These are phyloP conservation scores for Plectosphaerella plurivora DNA, from an alignment of 2,329 filamentous ascomycete species.

Conservation along the genomic window DNA sequence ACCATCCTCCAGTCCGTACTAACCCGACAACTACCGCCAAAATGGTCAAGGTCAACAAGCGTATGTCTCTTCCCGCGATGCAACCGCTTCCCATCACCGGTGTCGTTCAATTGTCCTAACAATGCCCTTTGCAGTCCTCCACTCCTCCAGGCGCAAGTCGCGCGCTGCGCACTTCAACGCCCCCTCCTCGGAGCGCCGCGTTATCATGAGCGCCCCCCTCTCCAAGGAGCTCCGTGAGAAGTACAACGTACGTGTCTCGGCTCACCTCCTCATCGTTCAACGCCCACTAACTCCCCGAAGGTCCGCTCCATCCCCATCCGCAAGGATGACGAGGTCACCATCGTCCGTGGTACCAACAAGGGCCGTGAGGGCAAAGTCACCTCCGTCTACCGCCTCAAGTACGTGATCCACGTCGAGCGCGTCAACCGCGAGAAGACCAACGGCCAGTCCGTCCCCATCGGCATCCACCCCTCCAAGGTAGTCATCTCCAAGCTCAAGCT, in stretches of 20 bases:
- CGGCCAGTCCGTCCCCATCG: constrained; percentile 91
- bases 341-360: constrained; percentile 93
- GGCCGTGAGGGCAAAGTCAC: constrained; percentile 98
- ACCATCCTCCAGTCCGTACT: constrained; percentile 6
- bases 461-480: constrained; percentile 94
- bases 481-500: constrained; percentile 99
- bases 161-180: constrained; percentile 98
- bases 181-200: constrained; percentile 87
- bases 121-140: constrained; percentile 43
- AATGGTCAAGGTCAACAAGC: constrained; percentile 69
- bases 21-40: constrained; percentile 29
- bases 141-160: constrained; percentile 94
- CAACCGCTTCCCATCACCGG: not conserved
- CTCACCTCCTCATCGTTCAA: not conserved
- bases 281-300: constrained; percentile 34
- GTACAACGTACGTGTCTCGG: constrained; percentile 74
- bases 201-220: constrained; percentile 94
- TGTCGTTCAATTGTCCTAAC: constrained; percentile 9
- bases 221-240: constrained; percentile 98
- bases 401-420: constrained; percentile 94
- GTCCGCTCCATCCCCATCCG: constrained; percentile 94
- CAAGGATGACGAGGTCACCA: constrained; percentile 93
- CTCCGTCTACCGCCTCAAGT: constrained; percentile 97
- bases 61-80: constrained; percentile 30
- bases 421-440: constrained; percentile 96